Conservation (phyloP, 805 yeast genomes). For the Ogataea methylovora region DNA sequence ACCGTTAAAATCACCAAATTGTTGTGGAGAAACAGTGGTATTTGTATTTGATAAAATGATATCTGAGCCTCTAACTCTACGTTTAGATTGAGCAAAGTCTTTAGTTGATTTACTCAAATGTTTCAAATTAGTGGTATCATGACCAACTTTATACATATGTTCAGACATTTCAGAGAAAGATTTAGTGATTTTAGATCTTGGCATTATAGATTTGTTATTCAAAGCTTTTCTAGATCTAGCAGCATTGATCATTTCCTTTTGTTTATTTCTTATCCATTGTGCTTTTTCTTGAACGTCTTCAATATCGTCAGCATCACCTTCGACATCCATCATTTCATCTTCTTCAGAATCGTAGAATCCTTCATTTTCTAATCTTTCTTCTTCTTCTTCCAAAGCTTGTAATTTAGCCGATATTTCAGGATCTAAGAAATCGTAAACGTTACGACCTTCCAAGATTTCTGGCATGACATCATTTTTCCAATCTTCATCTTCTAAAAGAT, state of each 20-base stretch:
- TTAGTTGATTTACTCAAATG: constrained; percentile 35
- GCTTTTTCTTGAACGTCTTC: constrained; percentile 81
- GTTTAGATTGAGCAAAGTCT: constrained; percentile 10
- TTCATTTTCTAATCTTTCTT: constrained; percentile 84
- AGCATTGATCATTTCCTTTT: constrained; percentile 85
- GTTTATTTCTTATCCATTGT: constrained; percentile 90
- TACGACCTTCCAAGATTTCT: constrained; percentile 90
- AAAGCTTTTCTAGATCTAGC: constrained; percentile 81
- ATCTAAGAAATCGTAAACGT: constrained; percentile 95
- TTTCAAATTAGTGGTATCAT: constrained; percentile 65
- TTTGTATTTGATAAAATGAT: constrained; percentile 53
- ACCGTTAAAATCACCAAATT: too few relatives aligned
- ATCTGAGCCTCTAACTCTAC: constrained; percentile 65
- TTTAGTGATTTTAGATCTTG: constrained; percentile 80
- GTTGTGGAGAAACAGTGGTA: constrained; percentile 27
- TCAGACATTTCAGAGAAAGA: constrained; percentile 74
- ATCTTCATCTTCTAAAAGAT: constrained; percentile 87
- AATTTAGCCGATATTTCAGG: constrained; percentile 91
- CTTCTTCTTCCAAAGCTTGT: constrained; percentile 95
- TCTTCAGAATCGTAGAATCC: constrained; percentile 89
- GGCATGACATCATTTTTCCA: constrained; percentile 99
- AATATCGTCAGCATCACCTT: constrained; percentile 47
- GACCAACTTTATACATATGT: constrained; percentile 86
- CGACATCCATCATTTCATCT: constrained; percentile 52
- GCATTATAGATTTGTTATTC: constrained; percentile 82